Evolutionary conservation across 805 yeast genomes (phyloP).

Genomic region (Metschnikowia arizonensis): DNA sequence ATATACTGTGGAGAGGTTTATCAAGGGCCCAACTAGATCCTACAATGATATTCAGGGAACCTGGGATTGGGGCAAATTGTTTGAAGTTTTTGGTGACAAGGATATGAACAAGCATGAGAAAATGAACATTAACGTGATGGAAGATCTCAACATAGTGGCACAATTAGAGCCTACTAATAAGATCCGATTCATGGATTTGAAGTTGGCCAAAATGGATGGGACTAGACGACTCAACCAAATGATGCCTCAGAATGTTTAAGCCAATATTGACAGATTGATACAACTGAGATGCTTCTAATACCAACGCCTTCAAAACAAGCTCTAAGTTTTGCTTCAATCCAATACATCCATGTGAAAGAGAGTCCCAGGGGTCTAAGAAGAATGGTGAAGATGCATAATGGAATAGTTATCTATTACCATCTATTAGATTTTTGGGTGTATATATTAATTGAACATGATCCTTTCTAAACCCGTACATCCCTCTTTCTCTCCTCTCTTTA

Average conservation of each 20-base stretch:
- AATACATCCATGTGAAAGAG: too few relatives aligned
- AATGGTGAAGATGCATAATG: too few relatives aligned
- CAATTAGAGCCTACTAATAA: conserved; percentile 16
- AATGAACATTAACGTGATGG: conserved; percentile 17
- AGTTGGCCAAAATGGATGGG: conserved; percentile 26
- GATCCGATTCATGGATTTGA: conserved; percentile 25
- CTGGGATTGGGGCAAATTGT: conserved; percentile 77
- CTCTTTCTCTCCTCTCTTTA: too few relatives aligned
- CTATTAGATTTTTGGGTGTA: too few relatives aligned
- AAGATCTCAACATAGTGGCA: conserved; percentile 21
- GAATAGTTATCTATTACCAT: too few relatives aligned
- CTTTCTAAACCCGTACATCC: too few relatives aligned
- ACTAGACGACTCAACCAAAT: conserved; percentile 22
- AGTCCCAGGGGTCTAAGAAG: too few relatives aligned
- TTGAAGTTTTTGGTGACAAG: conserved; percentile 59
- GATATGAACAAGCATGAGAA: conserved; percentile 22
- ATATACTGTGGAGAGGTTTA: conserved; percentile 84
- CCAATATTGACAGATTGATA: too few relatives aligned
- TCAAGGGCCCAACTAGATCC: conserved; percentile 68
- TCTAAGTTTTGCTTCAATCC: too few relatives aligned
- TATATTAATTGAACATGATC: too few relatives aligned
- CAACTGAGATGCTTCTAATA: too few relatives aligned
- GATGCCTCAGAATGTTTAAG: conserved; percentile 1
- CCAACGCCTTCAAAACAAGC: too few relatives aligned
- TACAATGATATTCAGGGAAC: conserved; percentile 79